These are phyloP conservation scores for Raphanus raphanistrum DNA, from an alignment of 345 rosid genomes.

Conservation along the genomic window DNA sequence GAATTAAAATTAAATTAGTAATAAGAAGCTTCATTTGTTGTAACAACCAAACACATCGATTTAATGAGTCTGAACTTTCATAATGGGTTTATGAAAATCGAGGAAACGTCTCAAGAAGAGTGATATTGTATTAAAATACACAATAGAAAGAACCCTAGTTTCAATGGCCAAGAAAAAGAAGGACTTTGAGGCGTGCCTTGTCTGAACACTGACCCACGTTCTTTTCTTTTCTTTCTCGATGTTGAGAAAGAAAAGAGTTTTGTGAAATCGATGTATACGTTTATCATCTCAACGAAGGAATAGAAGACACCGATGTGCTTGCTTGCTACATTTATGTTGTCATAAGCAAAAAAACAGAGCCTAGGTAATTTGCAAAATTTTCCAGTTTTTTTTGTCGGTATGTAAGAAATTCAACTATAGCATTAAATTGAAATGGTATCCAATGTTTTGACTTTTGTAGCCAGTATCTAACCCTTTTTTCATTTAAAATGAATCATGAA, in stretches of 20 bases:
- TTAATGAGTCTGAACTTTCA: neutral
- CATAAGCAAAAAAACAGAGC: neutral
- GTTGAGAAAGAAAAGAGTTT: slow-evolving; percentile 22
- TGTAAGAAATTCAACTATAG: neutral
- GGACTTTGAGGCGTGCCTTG: slow-evolving; percentile 26
- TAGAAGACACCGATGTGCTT: slow-evolving; percentile 12
- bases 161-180: slow-evolving; percentile 34
- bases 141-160: slow-evolving; percentile 30
- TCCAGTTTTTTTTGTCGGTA: neutral
- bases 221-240: slow-evolving; percentile 12
- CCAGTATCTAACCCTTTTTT: neutral
- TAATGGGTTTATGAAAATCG: slow-evolving; percentile 27
- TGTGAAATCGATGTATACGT: neutral
- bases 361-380: slow-evolving; percentile 13
- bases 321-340: slow-evolving; percentile 6
- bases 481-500: neutral
- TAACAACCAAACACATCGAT: slow-evolving; percentile 24
- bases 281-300: slow-evolving; percentile 23
- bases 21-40: slow-evolving; percentile 37
- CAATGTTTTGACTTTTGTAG: slow-evolving; percentile 2
- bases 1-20: neutral
- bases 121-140: slow-evolving; percentile 13
- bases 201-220: slow-evolving; percentile 25
- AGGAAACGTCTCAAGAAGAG: slow-evolving; percentile 27
- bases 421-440: slow-evolving; percentile 15